Evolutionary conservation across 2,329 filamentous ascomycete species (phyloP).

Genomic region (Blumeria graminis): DNA sequence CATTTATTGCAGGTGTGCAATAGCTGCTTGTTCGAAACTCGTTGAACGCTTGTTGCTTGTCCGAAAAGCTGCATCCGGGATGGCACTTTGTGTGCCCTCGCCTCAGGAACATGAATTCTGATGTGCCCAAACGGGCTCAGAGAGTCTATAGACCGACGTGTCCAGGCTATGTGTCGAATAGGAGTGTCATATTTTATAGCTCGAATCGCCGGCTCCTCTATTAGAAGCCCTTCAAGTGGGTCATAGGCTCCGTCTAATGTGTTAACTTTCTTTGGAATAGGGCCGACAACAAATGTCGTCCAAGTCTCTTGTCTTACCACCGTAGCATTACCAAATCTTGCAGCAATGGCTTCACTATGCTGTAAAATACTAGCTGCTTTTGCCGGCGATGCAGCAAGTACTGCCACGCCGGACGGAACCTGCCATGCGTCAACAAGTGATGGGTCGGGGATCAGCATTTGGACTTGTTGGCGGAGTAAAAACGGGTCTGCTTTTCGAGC

Average conservation of each 20-base stretch:
- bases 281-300: not conserved
- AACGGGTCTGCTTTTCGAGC: not conserved
- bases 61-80: not conserved
- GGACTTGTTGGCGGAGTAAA: not conserved
- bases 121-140: not conserved
- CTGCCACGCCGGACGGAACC: not conserved
- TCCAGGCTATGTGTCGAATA: not conserved
- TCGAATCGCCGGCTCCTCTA: not conserved
- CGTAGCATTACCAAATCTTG: not conserved
- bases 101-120: not conserved
- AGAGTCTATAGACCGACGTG: not conserved
- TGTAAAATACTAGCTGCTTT: conserved; percentile 1
- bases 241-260: not conserved
- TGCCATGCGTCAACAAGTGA: not conserved
- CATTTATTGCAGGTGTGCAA: not conserved
- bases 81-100: not conserved
- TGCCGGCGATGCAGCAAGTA: not conserved
- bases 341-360: not conserved
- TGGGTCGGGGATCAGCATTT: not conserved
- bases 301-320: not conserved
- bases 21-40: not conserved
- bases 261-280: not conserved
- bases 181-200: not conserved
- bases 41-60: not conserved
- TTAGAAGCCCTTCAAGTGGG: not conserved